A percentile compares a stretch with the other conserved stretches of the same genome.
Evolutionary conservation across 768 basidiomycete genomes (phyloP).

Genomic region (Strobilomyces dryophilus): DNA sequence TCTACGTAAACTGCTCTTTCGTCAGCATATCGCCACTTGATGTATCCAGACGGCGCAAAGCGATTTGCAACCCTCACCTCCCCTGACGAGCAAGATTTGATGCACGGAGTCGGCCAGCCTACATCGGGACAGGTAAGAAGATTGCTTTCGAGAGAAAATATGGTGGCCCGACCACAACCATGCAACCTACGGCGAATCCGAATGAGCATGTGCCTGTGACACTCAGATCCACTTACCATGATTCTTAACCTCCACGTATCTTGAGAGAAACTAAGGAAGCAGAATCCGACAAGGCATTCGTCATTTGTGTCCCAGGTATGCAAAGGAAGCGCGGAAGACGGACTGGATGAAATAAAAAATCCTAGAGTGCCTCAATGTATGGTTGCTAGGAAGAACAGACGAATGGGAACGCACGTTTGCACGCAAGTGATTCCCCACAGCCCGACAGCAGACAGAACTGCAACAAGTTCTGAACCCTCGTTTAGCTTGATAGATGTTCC

Average conservation of each 20-base stretch:
- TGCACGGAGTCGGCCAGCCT: constrained; percentile 16
- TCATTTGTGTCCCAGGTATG: background rate
- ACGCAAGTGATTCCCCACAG: constrained; percentile 24
- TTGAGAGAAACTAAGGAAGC: constrained; percentile 3
- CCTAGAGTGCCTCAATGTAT: background rate
- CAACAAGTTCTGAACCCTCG: constrained; percentile 16
- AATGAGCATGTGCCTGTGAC: background rate
- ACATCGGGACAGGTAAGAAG: background rate
- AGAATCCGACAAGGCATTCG: background rate
- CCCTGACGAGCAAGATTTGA: constrained; percentile 15
- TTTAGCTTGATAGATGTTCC: background rate
- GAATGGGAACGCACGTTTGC: constrained; percentile 13
- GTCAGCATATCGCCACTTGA: background rate
- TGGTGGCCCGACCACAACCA: constrained; percentile 13
- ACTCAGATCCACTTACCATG: constrained; percentile 6
- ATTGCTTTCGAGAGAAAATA: background rate
- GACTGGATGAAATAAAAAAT: constrained; percentile 20
- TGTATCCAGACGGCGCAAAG: background rate
- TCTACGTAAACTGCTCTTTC: constrained; percentile 7
- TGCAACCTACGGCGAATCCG: constrained; percentile 5
- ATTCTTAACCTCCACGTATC: constrained; percentile 4
- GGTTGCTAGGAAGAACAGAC: background rate
- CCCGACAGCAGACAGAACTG: constrained; percentile 14
- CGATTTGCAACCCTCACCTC: constrained; percentile 8
- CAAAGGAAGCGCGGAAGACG: background rate